Base-by-base conservation (phyloP, 108 stramenopile species). In the Craspedostauros australis region DNA sequence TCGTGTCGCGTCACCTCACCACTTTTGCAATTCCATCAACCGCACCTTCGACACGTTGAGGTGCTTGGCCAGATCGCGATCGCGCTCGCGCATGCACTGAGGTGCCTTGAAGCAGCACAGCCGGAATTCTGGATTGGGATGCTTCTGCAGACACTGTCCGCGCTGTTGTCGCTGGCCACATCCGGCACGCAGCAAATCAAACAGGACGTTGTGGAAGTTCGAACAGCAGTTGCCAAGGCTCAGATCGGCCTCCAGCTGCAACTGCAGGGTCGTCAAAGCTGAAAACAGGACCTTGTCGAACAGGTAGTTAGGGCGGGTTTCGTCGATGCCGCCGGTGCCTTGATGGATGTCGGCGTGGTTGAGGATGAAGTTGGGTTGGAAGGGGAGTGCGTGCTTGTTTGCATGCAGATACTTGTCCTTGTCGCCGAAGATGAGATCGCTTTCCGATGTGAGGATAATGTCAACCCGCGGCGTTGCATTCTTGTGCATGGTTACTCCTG, bases 141-240 rank as follows among this genome's bases (percentile, higher is more conserved):
- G 51, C n/a, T 70, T 57, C 27, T 76, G 75, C 39, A 76, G 44
- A 47, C 75, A 76, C 41, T 62, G 50, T 29, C 44, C 24, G 47
- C 42, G 3, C 42, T 29, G 38, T 58, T 54, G 5, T 62, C 56
- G 11, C 15, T 34, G 2, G 40, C 75, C 75, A 62, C 69, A 76
- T 15, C 70, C 75, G 3, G 62, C 75, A 4, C 44, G 29, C 20
- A 76, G 37, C 30, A 76, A 67, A 51, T 76, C 65, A 39, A 63
- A 58, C 5, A 71, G 39, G 15, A 76, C 55, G 14, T 48, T 8
- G 33, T 71, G 70, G 31, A 65, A 67, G 50, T 67, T 76, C 32
- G 64, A 66, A 44, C 75, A 76, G 31, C 75, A 76, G 38, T 76
- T 76, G n/a, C 70, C 75, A 20, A 71, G 28, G 1, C 51, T 63